A percentile compares a stretch with the other conserved stretches of the same genome.
Evolutionary conservation across 768 basidiomycete genomes (phyloP).

Genomic region (Tubosaeta brunneosetosa): DNA sequence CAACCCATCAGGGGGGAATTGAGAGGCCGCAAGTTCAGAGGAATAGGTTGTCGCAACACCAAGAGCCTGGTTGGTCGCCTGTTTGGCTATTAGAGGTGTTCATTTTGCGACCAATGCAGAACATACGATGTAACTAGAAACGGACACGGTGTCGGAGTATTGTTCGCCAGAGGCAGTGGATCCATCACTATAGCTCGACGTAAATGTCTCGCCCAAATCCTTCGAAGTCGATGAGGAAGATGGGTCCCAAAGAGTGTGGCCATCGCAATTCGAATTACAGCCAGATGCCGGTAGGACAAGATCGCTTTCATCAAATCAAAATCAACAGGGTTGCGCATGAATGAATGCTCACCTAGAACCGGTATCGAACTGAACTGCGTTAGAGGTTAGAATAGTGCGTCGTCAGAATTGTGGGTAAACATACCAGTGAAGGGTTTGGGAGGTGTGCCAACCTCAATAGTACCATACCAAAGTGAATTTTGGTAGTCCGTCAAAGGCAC

Average conservation of each 20-base stretch:
- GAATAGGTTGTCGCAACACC: conserved; percentile 5
- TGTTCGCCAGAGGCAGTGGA: conserved; percentile 28
- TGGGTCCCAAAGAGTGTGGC: conserved; percentile 25
- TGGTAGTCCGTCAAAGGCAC: too few relatives aligned
- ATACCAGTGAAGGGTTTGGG: not conserved
- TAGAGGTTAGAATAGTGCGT: too few relatives aligned
- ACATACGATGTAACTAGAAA: conserved; percentile 5
- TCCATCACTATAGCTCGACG: conserved; percentile 35
- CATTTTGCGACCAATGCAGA: not conserved
- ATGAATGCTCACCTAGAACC: conserved; percentile 7
- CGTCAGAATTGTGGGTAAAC: not conserved
- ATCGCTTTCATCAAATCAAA: conserved; percentile 7
- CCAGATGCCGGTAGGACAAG: conserved; percentile 6
- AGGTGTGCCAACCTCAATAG: conserved; percentile 12
- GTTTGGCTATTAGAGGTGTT: not conserved
- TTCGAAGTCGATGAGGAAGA: conserved; percentile 23
- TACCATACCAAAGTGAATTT: conserved; percentile 9
- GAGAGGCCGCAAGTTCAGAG: not conserved
- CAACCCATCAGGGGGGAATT: conserved; percentile 17
- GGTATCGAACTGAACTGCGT: conserved; percentile 25
- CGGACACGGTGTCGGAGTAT: conserved; percentile 31
- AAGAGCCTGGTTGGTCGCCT: conserved; percentile 9
- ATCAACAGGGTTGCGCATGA: not conserved
- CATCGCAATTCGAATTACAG: conserved; percentile 21
- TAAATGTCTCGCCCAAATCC: conserved; percentile 20